Evolutionary conservation across 2,329 filamentous ascomycete genomes (phyloP).

Genomic region (Drechslerella dactyloides): DNA sequence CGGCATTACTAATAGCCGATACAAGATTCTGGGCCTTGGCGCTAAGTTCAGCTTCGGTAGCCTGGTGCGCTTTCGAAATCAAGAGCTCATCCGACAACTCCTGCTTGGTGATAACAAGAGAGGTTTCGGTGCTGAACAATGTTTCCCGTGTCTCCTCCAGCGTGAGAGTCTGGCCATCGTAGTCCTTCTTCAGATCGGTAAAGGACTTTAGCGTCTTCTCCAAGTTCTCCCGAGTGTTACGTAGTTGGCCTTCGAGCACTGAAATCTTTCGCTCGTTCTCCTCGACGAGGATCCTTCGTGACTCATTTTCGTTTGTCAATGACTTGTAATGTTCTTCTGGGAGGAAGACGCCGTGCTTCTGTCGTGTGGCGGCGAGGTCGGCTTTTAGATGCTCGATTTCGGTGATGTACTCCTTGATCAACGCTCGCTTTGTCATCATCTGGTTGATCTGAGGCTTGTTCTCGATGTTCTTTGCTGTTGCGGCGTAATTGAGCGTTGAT

Average conservation of each 20-base stretch:
- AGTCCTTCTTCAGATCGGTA: conserved; percentile 85
- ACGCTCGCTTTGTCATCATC: conserved; percentile 87
- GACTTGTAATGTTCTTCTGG: conserved; percentile 88
- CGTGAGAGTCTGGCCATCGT: conserved; percentile 74
- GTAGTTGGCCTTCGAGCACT: conserved; percentile 85
- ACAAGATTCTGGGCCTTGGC: conserved; percentile 77
- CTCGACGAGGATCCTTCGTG: conserved; percentile 84
- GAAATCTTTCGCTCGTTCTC: conserved; percentile 92
- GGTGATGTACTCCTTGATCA: conserved; percentile 84
- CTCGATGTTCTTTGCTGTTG: conserved; percentile 95
- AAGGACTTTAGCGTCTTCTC: conserved; percentile 86
- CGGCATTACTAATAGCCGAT: conserved; percentile 76
- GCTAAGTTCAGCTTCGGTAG: conserved; percentile 79
- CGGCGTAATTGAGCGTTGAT: conserved; percentile 96
- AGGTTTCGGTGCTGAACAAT: conserved; percentile 70
- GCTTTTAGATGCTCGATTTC: conserved; percentile 96
- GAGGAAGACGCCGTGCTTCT: conserved; percentile 93
- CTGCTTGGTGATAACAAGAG: conserved; percentile 77
- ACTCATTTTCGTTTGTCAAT: conserved; percentile 89
- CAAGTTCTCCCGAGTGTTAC: conserved; percentile 92
- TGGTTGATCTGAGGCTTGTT: conserved; percentile 97
- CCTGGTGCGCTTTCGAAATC: conserved; percentile 80
- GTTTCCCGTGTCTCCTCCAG: conserved; percentile 75
- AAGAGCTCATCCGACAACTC: conserved; percentile 78
- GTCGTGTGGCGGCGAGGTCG: conserved; percentile 88